Evolutionary conservation across 352 stramenopile genomes (phyloP).

Genomic region (Phytopythium cucurbitacearum): DNA sequence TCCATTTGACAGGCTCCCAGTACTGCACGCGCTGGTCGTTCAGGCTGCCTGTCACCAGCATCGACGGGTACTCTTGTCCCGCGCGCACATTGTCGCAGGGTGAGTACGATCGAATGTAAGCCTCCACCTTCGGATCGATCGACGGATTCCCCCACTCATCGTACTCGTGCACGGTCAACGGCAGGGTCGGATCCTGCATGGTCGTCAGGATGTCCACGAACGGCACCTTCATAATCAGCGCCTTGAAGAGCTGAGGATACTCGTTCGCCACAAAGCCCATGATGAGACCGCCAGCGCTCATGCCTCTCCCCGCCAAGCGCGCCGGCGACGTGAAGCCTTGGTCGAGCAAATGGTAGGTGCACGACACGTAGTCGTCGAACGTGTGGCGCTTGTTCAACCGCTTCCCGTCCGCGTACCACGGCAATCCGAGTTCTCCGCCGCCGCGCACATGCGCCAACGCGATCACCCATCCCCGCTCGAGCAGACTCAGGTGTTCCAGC

Average conservation of each 20-base stretch:
- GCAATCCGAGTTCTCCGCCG: slow-evolving; percentile 82
- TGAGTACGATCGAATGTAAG: slow-evolving; percentile 83
- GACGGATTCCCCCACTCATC: slow-evolving; percentile 88
- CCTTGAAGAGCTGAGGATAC: slow-evolving; percentile 61
- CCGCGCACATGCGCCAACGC: slow-evolving; percentile 88
- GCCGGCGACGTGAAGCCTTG: slow-evolving; percentile 54
- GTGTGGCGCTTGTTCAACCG: slow-evolving; percentile 77
- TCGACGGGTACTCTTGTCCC: slow-evolving; percentile 50
- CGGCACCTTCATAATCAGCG: slow-evolving; percentile 84
- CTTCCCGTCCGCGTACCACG: slow-evolving; percentile 86
- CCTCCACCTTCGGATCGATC: slow-evolving; percentile 25
- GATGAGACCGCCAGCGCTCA: slow-evolving; percentile 84
- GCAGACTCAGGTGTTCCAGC: slow-evolving; percentile 74
- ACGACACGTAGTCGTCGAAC: slow-evolving; percentile 83
- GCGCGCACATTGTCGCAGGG: slow-evolving; percentile 65
- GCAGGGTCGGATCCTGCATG: slow-evolving; percentile 82
- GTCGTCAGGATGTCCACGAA: slow-evolving; percentile 88
- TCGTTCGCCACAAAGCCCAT: slow-evolving; percentile 87
- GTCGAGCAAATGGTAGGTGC: slow-evolving; percentile 58
- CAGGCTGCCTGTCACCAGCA: slow-evolving; percentile 81
- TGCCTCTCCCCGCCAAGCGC: slow-evolving; percentile 65
- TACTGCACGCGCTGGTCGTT: slow-evolving; percentile 83
- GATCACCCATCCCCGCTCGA: slow-evolving; percentile 87
- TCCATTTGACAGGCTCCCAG: slow-evolving; percentile 86
- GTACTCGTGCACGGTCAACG: slow-evolving; percentile 90